A percentile compares a stretch with the other conserved stretches of the same genome.
phyloP scores from a whole-genome alignment of 2,329 filamentous ascomycete species.

The Penicillium hesseltinei region DNA sequence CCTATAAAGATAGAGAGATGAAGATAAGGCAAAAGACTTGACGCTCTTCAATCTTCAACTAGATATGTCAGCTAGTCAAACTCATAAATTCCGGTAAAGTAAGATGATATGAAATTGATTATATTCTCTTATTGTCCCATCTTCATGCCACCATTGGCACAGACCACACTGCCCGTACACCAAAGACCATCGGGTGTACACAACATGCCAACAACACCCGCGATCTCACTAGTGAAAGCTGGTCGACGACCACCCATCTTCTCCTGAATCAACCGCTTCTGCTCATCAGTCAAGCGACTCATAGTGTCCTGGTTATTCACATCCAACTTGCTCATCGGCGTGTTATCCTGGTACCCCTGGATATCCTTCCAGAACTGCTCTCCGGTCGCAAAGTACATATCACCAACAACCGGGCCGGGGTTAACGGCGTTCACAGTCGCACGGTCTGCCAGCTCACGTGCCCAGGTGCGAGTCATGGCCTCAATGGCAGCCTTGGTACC shows the following conservation, averaged over 20 bases:
- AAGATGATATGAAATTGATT: too few species aligned
- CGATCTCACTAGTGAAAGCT: slow-evolving; percentile 69
- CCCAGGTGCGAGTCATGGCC: slow-evolving; percentile 68
- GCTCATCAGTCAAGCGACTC: slow-evolving; percentile 59
- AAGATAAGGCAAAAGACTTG: background rate
- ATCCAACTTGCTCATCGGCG: slow-evolving; percentile 62
- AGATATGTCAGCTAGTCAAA: too few species aligned
- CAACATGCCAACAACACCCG: slow-evolving; percentile 73
- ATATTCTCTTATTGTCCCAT: slow-evolving; percentile 37
- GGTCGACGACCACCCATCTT: slow-evolving; percentile 57
- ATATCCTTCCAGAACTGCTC: slow-evolving; percentile 59
- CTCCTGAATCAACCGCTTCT: slow-evolving; percentile 60
- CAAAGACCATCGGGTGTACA: slow-evolving; percentile 69
- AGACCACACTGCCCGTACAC: slow-evolving; percentile 77
- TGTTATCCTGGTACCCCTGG: slow-evolving; percentile 59
- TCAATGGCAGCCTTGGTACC: slow-evolving; percentile 67
- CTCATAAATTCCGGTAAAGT: too few species aligned
- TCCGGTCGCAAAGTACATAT: slow-evolving; percentile 61
- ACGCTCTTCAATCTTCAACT: too few species aligned
- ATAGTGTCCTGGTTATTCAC: slow-evolving; percentile 56
- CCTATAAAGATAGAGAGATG: background rate
- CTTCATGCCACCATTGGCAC: slow-evolving; percentile 75
- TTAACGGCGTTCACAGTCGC: slow-evolving; percentile 66
- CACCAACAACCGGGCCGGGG: slow-evolving; percentile 64
- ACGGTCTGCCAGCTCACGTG: slow-evolving; percentile 59